Base-by-base conservation (phyloP, 2,329 filamentous ascomycete species). In the Aureobasidium namibiae region DNA sequence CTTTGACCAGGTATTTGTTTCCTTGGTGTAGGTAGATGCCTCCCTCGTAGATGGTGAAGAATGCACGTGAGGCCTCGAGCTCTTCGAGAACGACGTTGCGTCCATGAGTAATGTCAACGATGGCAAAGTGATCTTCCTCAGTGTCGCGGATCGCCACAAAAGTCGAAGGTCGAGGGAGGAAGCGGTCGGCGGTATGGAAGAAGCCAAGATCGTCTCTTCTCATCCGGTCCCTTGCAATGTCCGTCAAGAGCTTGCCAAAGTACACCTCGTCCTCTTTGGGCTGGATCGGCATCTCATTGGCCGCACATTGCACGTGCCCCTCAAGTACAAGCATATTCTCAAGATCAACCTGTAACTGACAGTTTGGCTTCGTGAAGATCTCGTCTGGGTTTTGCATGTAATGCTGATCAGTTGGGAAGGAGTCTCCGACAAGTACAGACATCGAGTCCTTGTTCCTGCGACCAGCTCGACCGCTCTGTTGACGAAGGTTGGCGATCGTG, bases 351-450 rank as follows among this genome's bases (percentile, higher is more conserved):
- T 94, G 91, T 2, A 97, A 77, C 70, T 90, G 88, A 64, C 86
- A 89, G 64, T 96, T 96, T 0, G 92, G 91, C 67, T 90, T 90
- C 0, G 89, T 94, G 73, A 97, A 92, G 24, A 99, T 87, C 71
- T 96, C 90, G 62, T 94, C 87, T 0, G 94, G 94, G 64, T 97
- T 95, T 62, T 89, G 85, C 94, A 99, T 99, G 72, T 95, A 99
- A 69, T 95, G 86, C 69, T 99, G 94, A 70, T 99, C 94, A 0
- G 90, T 90, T 2, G 92, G 86, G 65, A 94, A 96, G 63, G 85
- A 85, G 68, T 96, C 92, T 2, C 92, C 94, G 0, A 99, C 84
- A 0, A 99, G 77, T 2, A 99, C 84, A 0, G 91, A 95, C 2
- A 99, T 78, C 0, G 92, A 95, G 71, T 99, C 94, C 68, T 90